phyloP scores from a whole-genome alignment of 1,139 yeast genomes.

The Scheffersomyces titani region DNA sequence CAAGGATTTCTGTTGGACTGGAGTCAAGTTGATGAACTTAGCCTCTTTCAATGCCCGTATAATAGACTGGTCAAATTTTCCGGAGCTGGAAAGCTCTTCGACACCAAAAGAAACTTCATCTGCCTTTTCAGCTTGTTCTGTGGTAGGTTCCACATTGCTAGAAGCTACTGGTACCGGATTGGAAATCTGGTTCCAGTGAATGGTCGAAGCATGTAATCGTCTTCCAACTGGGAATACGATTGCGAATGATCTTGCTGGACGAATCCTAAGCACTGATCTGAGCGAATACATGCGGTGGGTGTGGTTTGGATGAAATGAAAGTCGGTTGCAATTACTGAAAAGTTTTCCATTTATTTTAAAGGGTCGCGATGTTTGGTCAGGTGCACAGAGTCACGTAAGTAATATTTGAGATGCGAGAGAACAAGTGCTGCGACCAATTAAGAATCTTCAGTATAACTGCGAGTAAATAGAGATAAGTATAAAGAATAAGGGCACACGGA shows the following conservation, averaged over 20 bases:
- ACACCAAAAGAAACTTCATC: not conserved
- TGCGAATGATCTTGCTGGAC: not conserved
- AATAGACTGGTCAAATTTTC: slow-evolving; percentile 10
- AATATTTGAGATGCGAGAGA: not conserved
- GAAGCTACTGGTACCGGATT: not conserved
- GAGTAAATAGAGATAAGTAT: not conserved
- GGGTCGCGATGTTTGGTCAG: not conserved
- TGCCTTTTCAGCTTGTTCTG: not conserved
- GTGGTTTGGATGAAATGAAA: not conserved
- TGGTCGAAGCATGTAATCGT: not conserved
- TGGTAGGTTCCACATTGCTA: not conserved
- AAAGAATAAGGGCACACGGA: too few relatives aligned
- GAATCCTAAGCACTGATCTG: not conserved
- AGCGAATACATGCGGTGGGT: not conserved
- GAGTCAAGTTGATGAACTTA: slow-evolving; percentile 58
- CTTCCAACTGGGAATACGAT: not conserved
- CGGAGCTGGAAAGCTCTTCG: slow-evolving; percentile 7
- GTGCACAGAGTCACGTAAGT: not conserved
- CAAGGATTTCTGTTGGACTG: slow-evolving; percentile 76
- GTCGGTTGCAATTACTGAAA: not conserved
- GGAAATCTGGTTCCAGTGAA: not conserved
- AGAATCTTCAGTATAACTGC: too few relatives aligned
- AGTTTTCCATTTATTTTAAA: not conserved
- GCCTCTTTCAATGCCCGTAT: slow-evolving; percentile 38
- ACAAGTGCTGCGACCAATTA: too few relatives aligned